phyloP scores from a whole-genome alignment of 208 protist genomes.

The Acanthamoeba royreba region DNA sequence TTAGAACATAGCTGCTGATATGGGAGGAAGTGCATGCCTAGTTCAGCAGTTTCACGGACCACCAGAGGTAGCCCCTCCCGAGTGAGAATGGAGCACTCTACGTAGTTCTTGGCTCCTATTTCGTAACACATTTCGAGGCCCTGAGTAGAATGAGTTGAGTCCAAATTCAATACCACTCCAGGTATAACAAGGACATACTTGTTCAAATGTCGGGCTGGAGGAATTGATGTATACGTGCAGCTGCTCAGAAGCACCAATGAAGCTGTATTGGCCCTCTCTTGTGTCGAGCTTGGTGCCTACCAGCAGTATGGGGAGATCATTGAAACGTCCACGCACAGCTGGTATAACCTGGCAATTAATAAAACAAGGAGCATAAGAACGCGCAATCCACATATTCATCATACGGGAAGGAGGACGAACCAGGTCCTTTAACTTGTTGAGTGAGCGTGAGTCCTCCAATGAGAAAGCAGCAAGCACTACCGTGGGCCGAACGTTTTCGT shows the following conservation, averaged over 20 bases:
- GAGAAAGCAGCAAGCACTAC: not conserved
- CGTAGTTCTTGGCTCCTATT: not conserved
- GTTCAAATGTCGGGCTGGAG: not conserved
- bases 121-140: not conserved
- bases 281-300: not conserved
- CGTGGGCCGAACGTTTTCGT: not conserved
- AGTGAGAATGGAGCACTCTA: not conserved
- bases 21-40: not conserved
- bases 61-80: not conserved
- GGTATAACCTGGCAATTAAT: not conserved
- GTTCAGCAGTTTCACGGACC: not conserved
- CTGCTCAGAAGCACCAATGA: not conserved
- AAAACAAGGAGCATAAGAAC: not conserved
- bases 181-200: not conserved
- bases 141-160: no score
- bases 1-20: not conserved
- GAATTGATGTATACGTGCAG: not conserved
- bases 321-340: not conserved
- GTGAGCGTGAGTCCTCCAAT: not conserved
- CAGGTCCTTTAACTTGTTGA: not conserved
- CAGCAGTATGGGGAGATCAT: not conserved
- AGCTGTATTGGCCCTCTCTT: not conserved
- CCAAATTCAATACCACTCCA: no score
- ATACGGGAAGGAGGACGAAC: not conserved
- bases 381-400: not conserved